Evolutionary conservation across 495 filamentous ascomycete genomes (phyloP), one percentile per base, ranked within the genome.

Genomic region (Penicillium canariense): DNA sequence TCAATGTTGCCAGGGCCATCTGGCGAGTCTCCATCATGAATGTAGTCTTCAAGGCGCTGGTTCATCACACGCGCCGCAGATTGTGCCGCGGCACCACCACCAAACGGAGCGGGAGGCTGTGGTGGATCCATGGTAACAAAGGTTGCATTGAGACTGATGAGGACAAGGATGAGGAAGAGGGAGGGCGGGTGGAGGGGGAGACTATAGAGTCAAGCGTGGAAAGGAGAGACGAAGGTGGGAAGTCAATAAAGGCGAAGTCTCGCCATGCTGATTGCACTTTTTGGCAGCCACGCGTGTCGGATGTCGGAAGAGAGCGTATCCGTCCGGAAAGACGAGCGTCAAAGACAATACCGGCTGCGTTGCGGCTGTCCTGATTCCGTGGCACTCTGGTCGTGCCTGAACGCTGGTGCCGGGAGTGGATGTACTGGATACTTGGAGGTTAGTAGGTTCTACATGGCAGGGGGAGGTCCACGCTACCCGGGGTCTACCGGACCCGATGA

Each of bases 91-190:
- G 56, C 49, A 15, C 48, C 34, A 17, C 53, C 59, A 28, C 59
- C 63, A 12, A 65, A 61, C 2, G 66, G 60, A 18, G 66, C 59
- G 34, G 63, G 62, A 42, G 62, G 56, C 18, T 39, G 52, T 18
- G 50, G 56, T 17, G 32, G 27, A 36, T 52, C 44, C 55, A 62
- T 58, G 25, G 45, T 35, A 9, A 34, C 22, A 10, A 23, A 10
- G 38, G 50, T 46, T 6, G 49, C 55, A 58, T 52, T 17, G 20
- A 26, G 14, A 43, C n/a, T 30, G 20, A 27, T 20, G 11, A 14
- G 12, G 14, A 46, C 36, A n/a, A 8, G 32, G 26, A 32, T 7
- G 35, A 50, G 38, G 10, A 35, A 23, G 22, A 22, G 31, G 18
- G 30, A 28, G 31, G 31, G 27, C 28, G 30, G 34, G 56, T 9